A percentile compares a stretch with the other conserved stretches of the same genome.
Conservation (phyloP, 225 moss, liverwort and hornwort species). For the Ulota crispa region DNA sequence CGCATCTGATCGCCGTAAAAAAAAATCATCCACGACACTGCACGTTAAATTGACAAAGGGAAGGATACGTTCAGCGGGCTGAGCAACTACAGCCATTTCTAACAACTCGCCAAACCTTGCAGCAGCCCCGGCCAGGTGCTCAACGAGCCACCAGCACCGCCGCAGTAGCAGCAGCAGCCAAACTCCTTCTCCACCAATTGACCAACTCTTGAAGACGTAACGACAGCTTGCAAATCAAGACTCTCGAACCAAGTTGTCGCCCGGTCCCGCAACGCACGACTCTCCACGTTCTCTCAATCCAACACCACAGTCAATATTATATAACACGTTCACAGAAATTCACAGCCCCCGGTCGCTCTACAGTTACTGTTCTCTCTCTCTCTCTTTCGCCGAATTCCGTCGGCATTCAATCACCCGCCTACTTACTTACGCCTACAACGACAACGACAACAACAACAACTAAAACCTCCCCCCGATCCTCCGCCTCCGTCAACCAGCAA, state of each 20-base stretch:
- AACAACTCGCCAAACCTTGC: slow-evolving; percentile 58
- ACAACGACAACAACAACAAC: slow-evolving; percentile 19
- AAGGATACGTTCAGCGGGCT: slow-evolving; percentile 98
- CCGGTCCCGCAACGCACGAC: slow-evolving; percentile 26
- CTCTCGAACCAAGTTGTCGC: slow-evolving; percentile 13
- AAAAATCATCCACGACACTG: slow-evolving; percentile 32
- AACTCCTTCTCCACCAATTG: slow-evolving; percentile 47
- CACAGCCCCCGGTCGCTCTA: slow-evolving; percentile 11
- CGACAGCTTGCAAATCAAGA: slow-evolving; percentile 21
- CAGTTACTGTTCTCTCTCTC: background rate
- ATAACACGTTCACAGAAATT: slow-evolving; percentile 22
- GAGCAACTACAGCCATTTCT: slow-evolving; percentile 99
- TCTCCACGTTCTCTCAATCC: slow-evolving; percentile 14
- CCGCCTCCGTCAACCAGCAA: slow-evolving; percentile 35
- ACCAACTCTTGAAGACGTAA: slow-evolving; percentile 23
- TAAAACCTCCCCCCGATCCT: slow-evolving; percentile 33
- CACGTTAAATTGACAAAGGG: slow-evolving; percentile 35
- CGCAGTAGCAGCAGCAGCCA: slow-evolving; percentile 20
- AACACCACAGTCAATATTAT: slow-evolving; percentile 16
- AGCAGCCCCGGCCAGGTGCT: slow-evolving; percentile 27
- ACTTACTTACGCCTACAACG: slow-evolving; percentile 8
- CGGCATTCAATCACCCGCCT: slow-evolving; percentile 39
- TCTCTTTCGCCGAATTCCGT: slow-evolving; percentile 32
- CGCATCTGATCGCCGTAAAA: slow-evolving; percentile 21
- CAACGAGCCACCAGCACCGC: slow-evolving; percentile 27